phyloP scores from a whole-genome alignment of 2,329 filamentous ascomycete genomes.

The Coniella vitis region DNA sequence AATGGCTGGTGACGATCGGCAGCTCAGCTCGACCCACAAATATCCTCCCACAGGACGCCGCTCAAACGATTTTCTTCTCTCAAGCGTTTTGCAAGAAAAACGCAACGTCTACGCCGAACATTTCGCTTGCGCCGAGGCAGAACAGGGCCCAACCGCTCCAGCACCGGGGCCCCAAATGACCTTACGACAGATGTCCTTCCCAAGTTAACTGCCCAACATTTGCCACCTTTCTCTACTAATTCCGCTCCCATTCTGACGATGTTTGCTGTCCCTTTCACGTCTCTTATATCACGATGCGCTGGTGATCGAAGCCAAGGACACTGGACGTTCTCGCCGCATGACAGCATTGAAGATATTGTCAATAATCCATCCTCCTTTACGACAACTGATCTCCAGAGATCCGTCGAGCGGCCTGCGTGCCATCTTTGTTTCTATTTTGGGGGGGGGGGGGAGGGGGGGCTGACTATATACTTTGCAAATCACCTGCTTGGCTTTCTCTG shows the following conservation, averaged over 20 bases:
- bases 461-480: too few relatives aligned
- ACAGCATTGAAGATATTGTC: constrained; percentile 15
- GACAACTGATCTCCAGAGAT: constrained; percentile 18
- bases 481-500: too few relatives aligned
- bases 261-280: constrained; percentile 18
- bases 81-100: constrained; percentile 12
- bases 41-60: constrained; percentile 20
- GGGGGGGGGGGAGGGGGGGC: too few relatives aligned
- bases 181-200: too few relatives aligned
- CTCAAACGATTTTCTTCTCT: too few relatives aligned
- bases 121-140: too few relatives aligned
- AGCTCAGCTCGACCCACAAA: constrained; percentile 18
- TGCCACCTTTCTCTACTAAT: constrained; percentile 20
- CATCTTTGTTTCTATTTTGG: too few relatives aligned
- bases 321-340: constrained; percentile 13
- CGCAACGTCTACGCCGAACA: constrained; percentile 6
- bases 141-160: too few relatives aligned
- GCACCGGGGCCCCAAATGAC: too few relatives aligned
- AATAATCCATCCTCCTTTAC: constrained; percentile 20
- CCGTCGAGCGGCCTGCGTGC: too few relatives aligned
- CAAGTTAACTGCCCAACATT: constrained; percentile 20
- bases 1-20: constrained; percentile 22
- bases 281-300: constrained; percentile 22
- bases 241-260: constrained; percentile 22
- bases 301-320: constrained; percentile 12